These are phyloP conservation scores for Pilasporangium apinafurcum DNA, from an alignment of 352 stramenopile genomes.

Conservation along the genomic window DNA sequence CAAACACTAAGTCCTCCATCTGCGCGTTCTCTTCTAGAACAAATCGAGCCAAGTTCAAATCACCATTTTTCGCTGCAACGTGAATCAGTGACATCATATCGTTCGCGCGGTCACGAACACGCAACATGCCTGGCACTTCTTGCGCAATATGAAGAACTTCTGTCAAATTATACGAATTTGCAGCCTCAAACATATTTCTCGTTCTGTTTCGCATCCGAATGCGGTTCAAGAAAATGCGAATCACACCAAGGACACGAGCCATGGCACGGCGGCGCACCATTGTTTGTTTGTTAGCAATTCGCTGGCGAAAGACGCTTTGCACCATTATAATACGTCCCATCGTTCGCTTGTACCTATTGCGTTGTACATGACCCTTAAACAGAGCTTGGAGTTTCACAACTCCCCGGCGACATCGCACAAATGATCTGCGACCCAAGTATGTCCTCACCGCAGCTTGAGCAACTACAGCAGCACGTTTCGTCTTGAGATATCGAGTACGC, in stretches of 20 bases:
- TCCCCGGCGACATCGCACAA: conserved; percentile 52
- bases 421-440: conserved; percentile 56
- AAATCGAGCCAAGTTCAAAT: conserved; percentile 78
- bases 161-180: conserved; percentile 72
- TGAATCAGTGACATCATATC: conserved; percentile 87
- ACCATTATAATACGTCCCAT: conserved; percentile 53
- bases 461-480: conserved; percentile 37
- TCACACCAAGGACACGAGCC: conserved; percentile 59
- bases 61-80: conserved; percentile 83
- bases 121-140: conserved; percentile 73
- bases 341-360: conserved; percentile 49
- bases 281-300: conserved; percentile 40
- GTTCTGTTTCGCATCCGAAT: conserved; percentile 80
- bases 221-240: conserved; percentile 74
- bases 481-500: conserved; percentile 45
- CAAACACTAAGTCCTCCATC: conserved; percentile 84
- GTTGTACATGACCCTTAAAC: conserved; percentile 50
- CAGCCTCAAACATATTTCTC: conserved; percentile 68
- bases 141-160: conserved; percentile 78
- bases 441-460: conserved; percentile 71
- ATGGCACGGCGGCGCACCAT: conserved; percentile 54
- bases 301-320: conserved; percentile 69
- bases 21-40: conserved; percentile 75
- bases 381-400: conserved; percentile 68
- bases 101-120: conserved; percentile 63